A percentile compares a stretch with the other conserved stretches of the same genome.
Conservation (phyloP, 257 asterid genomes). For the Solanum pinnatisectum region DNA sequence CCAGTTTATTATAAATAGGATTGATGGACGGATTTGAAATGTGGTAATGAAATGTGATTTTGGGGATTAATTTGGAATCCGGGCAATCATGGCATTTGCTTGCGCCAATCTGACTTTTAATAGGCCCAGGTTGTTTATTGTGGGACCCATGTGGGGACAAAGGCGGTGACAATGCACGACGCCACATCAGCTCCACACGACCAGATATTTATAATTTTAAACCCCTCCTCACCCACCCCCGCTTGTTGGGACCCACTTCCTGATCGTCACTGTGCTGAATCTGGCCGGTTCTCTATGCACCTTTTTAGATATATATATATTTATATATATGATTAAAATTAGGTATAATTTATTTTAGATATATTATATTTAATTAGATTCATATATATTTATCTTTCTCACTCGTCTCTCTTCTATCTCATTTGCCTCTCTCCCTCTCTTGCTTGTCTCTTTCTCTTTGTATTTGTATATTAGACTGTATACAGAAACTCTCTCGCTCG, state of each 20-base stretch:
- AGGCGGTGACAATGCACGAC: not conserved
- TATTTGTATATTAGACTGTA: too few relatives aligned
- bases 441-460: fast-evolving
- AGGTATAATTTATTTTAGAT: too few relatives aligned
- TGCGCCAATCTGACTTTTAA: slow-evolving; percentile 20
- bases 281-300: not conserved
- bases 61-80: slow-evolving; percentile 25
- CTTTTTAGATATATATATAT: not conserved
- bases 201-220: not conserved
- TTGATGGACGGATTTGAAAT: slow-evolving; percentile 7
- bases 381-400: fast-evolving
- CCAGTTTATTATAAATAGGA: not conserved
- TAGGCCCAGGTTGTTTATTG: slow-evolving; percentile 8
- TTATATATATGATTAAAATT: too few relatives aligned
- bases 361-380: too few relatives aligned
- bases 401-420: fast-evolving
- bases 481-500: too few relatives aligned
- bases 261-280: not conserved
- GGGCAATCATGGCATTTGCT: not conserved
- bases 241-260: not conserved
- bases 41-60: slow-evolving; percentile 7
- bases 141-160: not conserved
- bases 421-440: too few relatives aligned
- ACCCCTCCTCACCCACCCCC: not conserved
- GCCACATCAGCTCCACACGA: not conserved